A percentile compares a stretch with the other conserved stretches of the same genome.
Conservation (phyloP, 2,329 filamentous ascomycete species). For the Cryphonectria naterciae region DNA sequence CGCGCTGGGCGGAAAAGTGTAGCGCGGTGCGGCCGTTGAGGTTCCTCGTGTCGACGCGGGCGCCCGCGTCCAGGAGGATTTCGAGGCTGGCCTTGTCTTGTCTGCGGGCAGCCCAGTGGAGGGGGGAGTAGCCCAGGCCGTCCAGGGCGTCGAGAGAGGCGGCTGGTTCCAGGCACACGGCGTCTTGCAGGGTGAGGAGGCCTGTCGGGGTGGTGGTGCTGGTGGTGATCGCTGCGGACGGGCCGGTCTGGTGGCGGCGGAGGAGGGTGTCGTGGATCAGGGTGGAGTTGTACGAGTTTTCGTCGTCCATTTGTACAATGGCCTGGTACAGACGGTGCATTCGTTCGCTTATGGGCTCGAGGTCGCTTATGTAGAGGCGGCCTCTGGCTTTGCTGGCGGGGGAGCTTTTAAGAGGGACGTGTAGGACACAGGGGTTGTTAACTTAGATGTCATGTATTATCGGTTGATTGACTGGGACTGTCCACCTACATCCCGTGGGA, state of each 20-base stretch:
- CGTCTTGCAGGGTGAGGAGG: not conserved
- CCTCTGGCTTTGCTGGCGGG: not conserved
- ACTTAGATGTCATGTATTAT: not conserved
- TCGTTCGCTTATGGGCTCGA: not conserved
- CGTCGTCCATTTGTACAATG: not conserved
- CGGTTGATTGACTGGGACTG: not conserved
- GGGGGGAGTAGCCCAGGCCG: not conserved
- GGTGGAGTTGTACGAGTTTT: not conserved
- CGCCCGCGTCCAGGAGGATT: not conserved
- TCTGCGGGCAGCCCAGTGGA: not conserved
- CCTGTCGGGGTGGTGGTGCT: no score
- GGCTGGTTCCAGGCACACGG: not conserved
- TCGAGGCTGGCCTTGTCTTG: not conserved
- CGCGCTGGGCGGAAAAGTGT: not conserved
- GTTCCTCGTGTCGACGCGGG: not conserved
- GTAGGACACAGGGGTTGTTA: not conserved
- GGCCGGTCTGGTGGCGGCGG: not conserved
- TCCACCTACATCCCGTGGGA: not conserved
- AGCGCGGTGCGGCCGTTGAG: not conserved
- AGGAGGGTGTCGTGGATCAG: constrained; percentile 1
- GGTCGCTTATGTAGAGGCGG: not conserved
- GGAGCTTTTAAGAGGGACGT: not conserved
- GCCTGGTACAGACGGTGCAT: not conserved
- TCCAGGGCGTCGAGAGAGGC: not conserved
- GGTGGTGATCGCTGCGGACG: not conserved